Evolutionary conservation across 179 eudicot genomes (phyloP).

Genomic region (Nepenthes alata): DNA sequence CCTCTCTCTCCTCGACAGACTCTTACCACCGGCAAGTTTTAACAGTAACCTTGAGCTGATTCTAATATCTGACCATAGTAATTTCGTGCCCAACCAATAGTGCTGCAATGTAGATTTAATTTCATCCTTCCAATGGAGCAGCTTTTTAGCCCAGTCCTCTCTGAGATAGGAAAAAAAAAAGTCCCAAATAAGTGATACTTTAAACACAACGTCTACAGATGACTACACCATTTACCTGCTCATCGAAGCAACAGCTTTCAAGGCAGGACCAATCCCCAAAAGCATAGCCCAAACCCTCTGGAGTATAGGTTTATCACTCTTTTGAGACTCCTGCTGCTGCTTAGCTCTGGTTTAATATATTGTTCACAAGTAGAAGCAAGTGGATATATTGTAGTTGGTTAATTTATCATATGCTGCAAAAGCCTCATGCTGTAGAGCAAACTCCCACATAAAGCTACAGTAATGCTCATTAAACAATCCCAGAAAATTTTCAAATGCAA

Average conservation of each 20-base stretch:
- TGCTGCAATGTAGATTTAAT: conserved; percentile 57
- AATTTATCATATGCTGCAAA: too few species aligned
- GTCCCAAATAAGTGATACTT: neutral
- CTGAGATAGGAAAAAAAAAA: conserved; percentile 17
- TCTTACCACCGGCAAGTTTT: conserved; percentile 64
- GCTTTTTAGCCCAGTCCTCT: conserved; percentile 79
- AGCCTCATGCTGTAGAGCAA: too few species aligned
- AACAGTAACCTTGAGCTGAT: conserved; percentile 56
- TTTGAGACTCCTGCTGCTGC: conserved; percentile 56
- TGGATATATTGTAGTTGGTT: too few species aligned
- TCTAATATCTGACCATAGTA: conserved; percentile 83
- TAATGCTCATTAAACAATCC: too few species aligned
- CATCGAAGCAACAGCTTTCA: conserved; percentile 71
- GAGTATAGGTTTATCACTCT: conserved; percentile 23
- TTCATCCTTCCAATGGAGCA: conserved; percentile 62
- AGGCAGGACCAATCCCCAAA: conserved; percentile 75
- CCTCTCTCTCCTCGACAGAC: conserved; percentile 79
- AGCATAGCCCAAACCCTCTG: conserved; percentile 50
- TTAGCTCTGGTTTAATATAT: conserved; percentile 43
- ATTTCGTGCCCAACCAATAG: conserved; percentile 78
- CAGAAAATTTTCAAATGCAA: too few species aligned
- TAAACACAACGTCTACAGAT: neutral
- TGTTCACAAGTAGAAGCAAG: too few species aligned
- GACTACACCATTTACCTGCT: conserved; percentile 41
- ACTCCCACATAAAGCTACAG: too few species aligned